Evolutionary conservation across 495 filamentous ascomycete genomes (phyloP), one percentile per base, ranked within the genome.

Genomic region (Penicillium paxilli): DNA sequence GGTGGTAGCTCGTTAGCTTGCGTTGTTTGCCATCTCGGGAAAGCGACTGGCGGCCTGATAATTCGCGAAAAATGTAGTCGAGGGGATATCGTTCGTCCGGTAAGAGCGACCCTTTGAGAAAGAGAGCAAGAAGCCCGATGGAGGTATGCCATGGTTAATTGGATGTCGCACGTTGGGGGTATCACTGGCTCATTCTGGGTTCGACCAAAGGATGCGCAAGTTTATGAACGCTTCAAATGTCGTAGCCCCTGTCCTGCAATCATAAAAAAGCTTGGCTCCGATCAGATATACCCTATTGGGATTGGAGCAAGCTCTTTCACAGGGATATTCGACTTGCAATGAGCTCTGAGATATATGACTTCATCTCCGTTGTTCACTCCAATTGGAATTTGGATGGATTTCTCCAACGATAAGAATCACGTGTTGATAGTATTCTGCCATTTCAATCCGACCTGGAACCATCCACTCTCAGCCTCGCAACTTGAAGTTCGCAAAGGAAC

Each of bases 1-100:
- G 48, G 55, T 20, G 58, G 17, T 16, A 42, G 40, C 3, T 42
- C 8, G 16, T 47, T 58, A 57, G 58, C 48, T 10, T 69, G 55
- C 53, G 70, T 74, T 57, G 61, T 69, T 47, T 73, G 69, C 51
- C 56, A 69, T 47, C 72, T 69, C 56, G 63, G 60, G 26, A 48
- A 53, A 61, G 37, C 57, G 38, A 57, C 61, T 44, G 67, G 65
- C 38, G 65, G 30, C 62, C 57, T 54, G 73, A 69, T 19, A 47
- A 49, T 63, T 56, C 58, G 65, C 24, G 44, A 49, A 49, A 22
- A 2, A 12, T 9, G 40, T 22, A 5, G 9, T 21, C 8, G 2
- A 12, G 40, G 7, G n/a, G 10, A 42, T 42, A 21, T 14, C 23
- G 2, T 22, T 42, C 8, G 40, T 22, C 17, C 21, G 20, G 14